These are phyloP conservation scores for Boletellus sp. DNA, from an alignment of 1,284 basidiomycete genomes.

Conservation along the genomic window DNA sequence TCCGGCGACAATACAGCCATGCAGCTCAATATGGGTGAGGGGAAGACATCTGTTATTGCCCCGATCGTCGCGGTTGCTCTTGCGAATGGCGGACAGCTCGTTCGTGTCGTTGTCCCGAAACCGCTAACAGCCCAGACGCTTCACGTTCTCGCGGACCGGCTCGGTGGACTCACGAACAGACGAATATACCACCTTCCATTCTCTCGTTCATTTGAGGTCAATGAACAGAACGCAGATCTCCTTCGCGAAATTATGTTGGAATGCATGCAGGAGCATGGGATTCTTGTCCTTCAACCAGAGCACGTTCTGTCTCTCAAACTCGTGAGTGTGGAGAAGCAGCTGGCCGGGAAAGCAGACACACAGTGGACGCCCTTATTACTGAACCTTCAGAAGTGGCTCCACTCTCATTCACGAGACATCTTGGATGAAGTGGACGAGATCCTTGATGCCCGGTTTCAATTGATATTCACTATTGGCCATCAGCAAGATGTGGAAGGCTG, in stretches of 20 bases:
- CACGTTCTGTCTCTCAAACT: conserved; percentile 51
- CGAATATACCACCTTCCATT: conserved; percentile 48
- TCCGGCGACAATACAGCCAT: conserved; percentile 35
- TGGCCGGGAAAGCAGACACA: neutral
- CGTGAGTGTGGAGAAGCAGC: conserved; percentile 37
- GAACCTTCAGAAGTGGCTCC: conserved; percentile 36
- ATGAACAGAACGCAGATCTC: conserved; percentile 21
- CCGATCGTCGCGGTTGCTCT: conserved; percentile 41
- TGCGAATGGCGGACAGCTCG: conserved; percentile 41
- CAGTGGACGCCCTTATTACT: conserved; percentile 13
- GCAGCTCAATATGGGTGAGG: conserved; percentile 61
- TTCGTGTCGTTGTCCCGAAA: conserved; percentile 48
- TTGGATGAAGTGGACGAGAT: conserved; percentile 56
- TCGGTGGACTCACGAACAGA: conserved; percentile 44
- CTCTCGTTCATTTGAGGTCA: conserved; percentile 35
- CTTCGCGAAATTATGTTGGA: conserved; percentile 28
- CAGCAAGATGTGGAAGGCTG: conserved; percentile 40
- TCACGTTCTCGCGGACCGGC: conserved; percentile 40
- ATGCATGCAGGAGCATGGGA: conserved; percentile 39
- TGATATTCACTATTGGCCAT: conserved; percentile 46
- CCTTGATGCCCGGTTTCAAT: conserved; percentile 45
- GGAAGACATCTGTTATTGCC: conserved; percentile 53
- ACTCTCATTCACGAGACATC: conserved; percentile 38
- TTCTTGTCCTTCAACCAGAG: conserved; percentile 50
- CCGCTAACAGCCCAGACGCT: conserved; percentile 43